Evolutionary conservation across 352 stramenopile species (phyloP).

Genomic region (Elongisporangium senticosum): DNA sequence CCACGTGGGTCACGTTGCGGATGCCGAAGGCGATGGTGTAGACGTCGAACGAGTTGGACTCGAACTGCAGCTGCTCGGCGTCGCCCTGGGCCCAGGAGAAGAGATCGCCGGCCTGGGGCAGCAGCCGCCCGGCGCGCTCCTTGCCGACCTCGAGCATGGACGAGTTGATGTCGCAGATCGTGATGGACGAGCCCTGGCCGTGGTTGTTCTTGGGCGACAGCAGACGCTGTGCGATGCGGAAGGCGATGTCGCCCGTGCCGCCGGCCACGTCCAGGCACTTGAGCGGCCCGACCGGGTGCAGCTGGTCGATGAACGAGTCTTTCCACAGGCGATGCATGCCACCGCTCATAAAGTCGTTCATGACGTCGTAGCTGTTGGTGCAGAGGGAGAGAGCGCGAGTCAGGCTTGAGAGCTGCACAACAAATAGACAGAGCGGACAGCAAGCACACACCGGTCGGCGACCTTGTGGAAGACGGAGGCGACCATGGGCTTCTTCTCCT

Average conservation of each 20-base stretch:
- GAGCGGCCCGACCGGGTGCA: conserved; percentile 71
- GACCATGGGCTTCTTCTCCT: conserved; percentile 95
- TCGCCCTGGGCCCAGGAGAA: conserved; percentile 94
- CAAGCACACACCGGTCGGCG: conserved; percentile 83
- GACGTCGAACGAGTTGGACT: conserved; percentile 95
- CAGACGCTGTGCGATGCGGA: conserved; percentile 91
- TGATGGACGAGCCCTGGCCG: conserved; percentile 73
- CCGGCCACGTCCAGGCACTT: conserved; percentile 95
- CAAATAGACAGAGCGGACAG: neutral
- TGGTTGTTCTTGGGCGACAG: conserved; percentile 16
- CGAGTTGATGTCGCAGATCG: conserved; percentile 98
- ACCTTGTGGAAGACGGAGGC: conserved; percentile 97
- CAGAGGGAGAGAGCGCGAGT: neutral
- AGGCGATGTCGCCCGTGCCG: conserved; percentile 98
- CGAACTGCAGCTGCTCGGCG: conserved; percentile 94
- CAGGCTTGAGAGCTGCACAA: neutral
- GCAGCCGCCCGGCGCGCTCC: conserved; percentile 74
- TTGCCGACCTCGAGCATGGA: conserved; percentile 98
- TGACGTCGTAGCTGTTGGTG: conserved; percentile 89
- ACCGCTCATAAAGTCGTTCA: conserved; percentile 99
- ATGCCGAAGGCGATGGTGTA: conserved; percentile 99
- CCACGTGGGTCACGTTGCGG: conserved; percentile 97
- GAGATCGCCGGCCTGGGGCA: conserved; percentile 45
- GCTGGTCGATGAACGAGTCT: conserved; percentile 91
- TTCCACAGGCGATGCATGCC: conserved; percentile 97